phyloP scores from a whole-genome alignment of 805 yeast species.

The Groenewaldozyma salmanticensis region DNA sequence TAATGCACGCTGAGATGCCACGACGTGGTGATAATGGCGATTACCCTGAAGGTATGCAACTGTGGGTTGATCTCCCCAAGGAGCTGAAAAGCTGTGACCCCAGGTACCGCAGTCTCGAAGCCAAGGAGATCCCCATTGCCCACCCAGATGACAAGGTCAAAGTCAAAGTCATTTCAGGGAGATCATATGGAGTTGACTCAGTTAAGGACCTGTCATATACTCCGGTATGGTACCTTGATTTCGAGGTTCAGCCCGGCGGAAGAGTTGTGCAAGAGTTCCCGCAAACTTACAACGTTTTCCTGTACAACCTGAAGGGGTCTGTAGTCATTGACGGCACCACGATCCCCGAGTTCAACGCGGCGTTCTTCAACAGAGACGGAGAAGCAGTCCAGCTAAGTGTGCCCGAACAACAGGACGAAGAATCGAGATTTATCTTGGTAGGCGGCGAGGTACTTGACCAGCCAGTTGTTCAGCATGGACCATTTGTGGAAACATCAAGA shows the following conservation, averaged over 20 bases:
- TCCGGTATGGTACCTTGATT: constrained; percentile 67
- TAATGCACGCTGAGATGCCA: constrained; percentile 83
- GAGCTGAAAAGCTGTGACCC: constrained; percentile 55
- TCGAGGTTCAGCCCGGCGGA: constrained; percentile 55
- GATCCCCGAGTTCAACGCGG: constrained; percentile 39
- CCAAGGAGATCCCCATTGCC: constrained; percentile 60
- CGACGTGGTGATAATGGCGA: constrained; percentile 36
- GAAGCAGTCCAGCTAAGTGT: constrained; percentile 45
- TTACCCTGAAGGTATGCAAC: constrained; percentile 57
- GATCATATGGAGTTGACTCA: constrained; percentile 65
- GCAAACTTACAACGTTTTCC: constrained; percentile 52
- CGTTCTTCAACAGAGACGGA: constrained; percentile 65
- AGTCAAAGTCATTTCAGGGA: constrained; percentile 70
- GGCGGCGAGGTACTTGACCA: constrained; percentile 72
- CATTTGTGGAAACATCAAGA: constrained; percentile 69
- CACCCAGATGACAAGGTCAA: constrained; percentile 52
- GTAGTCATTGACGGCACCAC: constrained; percentile 34
- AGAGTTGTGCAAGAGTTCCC: constrained; percentile 51
- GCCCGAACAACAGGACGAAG: constrained; percentile 33
- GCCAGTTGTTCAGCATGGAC: constrained; percentile 78
- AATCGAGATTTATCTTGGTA: constrained; percentile 57
- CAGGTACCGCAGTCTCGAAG: constrained; percentile 63
- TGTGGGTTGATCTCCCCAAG: constrained; percentile 78
- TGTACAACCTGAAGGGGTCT: constrained; percentile 58
- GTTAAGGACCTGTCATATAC: constrained; percentile 70